phyloP scores from a whole-genome alignment of 1,139 yeast species.

The Debaryomyces sp. region DNA sequence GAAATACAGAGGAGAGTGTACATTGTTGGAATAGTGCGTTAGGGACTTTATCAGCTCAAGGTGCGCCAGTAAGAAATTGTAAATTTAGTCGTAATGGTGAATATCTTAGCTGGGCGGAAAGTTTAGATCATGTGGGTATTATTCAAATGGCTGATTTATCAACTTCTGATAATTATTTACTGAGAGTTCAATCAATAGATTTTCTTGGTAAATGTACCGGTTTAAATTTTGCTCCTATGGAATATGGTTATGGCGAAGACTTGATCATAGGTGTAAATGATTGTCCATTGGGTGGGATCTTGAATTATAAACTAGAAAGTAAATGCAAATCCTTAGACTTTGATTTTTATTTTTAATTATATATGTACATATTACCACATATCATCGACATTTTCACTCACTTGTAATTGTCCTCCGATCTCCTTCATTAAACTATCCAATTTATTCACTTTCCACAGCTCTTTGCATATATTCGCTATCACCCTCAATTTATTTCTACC shows the following conservation, averaged over 20 bases:
- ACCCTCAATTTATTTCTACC: slow-evolving; percentile 58
- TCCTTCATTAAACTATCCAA: slow-evolving; percentile 37
- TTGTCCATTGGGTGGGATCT: slow-evolving; percentile 59
- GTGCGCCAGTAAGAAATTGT: slow-evolving; percentile 57
- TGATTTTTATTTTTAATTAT: slow-evolving; percentile 37
- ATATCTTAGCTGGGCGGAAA: slow-evolving; percentile 58
- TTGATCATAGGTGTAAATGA: slow-evolving; percentile 59
- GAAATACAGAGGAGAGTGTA: slow-evolving; percentile 29
- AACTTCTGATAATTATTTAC: slow-evolving; percentile 14
- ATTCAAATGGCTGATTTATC: slow-evolving; percentile 38
- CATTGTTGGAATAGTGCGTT: slow-evolving; percentile 41
- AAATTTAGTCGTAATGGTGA: slow-evolving; percentile 51
- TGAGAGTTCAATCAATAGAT: slow-evolving; percentile 50
- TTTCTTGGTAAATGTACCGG: slow-evolving; percentile 65
- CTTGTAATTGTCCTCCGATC: slow-evolving; percentile 43
- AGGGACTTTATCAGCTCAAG: slow-evolving; percentile 24
- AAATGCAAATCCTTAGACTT: slow-evolving; percentile 40
- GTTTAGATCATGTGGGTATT: slow-evolving; percentile 60
- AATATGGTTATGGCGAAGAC: slow-evolving; percentile 49
- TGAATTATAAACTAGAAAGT: slow-evolving; percentile 48
- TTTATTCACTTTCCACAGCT: slow-evolving; percentile 33
- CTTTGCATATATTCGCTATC: slow-evolving; percentile 39
- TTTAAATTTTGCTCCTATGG: slow-evolving; percentile 49
- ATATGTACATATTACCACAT: slow-evolving; percentile 42
- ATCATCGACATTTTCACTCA: slow-evolving; percentile 44